These are phyloP conservation scores for Colletotrichum orbiculare DNA, from an alignment of 2,329 filamentous ascomycete species.

Conservation along the genomic window DNA sequence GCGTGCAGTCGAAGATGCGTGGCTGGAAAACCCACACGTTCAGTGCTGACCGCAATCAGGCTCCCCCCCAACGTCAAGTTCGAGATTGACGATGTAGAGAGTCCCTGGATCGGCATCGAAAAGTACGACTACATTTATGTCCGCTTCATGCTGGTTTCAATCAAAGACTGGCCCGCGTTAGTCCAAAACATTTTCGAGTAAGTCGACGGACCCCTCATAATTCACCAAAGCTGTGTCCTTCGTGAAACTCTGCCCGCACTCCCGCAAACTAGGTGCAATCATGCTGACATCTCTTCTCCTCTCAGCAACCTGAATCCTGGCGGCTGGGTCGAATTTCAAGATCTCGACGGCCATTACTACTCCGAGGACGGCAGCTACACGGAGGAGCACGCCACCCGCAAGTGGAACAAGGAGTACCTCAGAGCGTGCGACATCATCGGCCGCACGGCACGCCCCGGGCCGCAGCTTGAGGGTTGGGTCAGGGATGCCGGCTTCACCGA, in stretches of 20 bases:
- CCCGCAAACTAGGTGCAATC: too few relatives aligned
- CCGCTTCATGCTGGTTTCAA: slow-evolving; percentile 19
- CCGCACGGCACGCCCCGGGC: slow-evolving; percentile 41
- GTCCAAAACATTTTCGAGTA: slow-evolving; percentile 36
- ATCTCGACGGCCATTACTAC: slow-evolving; percentile 41
- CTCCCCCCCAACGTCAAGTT: slow-evolving; percentile 75
- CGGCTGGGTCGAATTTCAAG: slow-evolving; percentile 48
- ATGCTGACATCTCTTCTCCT: too few relatives aligned
- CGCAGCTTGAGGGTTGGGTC: slow-evolving; percentile 43
- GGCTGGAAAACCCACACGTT: not conserved
- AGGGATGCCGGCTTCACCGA: slow-evolving; percentile 49
- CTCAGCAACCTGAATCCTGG: slow-evolving; percentile 36
- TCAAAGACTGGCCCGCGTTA: slow-evolving; percentile 22
- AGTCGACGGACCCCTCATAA: slow-evolving; percentile 38
- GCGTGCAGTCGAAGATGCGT: not conserved
- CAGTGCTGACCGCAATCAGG: slow-evolving; percentile 18
- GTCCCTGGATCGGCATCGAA: slow-evolving; percentile 51
- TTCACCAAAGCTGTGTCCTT: too few relatives aligned
- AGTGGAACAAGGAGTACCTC: slow-evolving; percentile 40
- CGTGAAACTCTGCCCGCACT: too few relatives aligned
- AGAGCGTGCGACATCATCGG: slow-evolving; percentile 33
- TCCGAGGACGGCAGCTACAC: slow-evolving; percentile 44
- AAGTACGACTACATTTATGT: slow-evolving; percentile 48
- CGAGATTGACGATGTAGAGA: slow-evolving; percentile 72
- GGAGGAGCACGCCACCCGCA: slow-evolving; percentile 35